Evolutionary conservation across 495 filamentous ascomycete species (phyloP), one percentile per base, ranked within the genome.

Genomic region (Platismatia glauca): DNA sequence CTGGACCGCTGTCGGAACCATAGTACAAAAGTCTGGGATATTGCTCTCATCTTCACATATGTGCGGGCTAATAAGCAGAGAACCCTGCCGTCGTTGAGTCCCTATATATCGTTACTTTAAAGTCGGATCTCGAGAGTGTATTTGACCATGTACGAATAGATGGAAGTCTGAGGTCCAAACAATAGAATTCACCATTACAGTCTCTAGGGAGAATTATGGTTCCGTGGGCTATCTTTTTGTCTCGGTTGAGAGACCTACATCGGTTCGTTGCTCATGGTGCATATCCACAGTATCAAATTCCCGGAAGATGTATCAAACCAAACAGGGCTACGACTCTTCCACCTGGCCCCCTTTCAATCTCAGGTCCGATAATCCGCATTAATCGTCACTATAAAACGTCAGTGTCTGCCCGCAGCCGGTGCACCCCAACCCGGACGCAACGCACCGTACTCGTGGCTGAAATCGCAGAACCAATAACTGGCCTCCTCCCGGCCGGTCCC

Each of bases 391-490:
- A 60, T 56, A 34, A 24, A 15, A 31, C 33, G 27, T 27, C 58
- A n/a, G 41, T 55, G 15, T 58, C 22, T 16, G 18, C 61, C 43
- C 52, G 44, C 33, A 57, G 57, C 58, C 55, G 71, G 55, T 69
- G 65, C 46, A 24, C 48, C n/a, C 16, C n/a, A 35, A 31, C 33
- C 6, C 5, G 22, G 4, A n/a, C 24, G 13, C 0, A n/a, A 67
- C 72, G 72, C 55, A 76, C 72, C 90, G 78, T 94, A 98, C 77
- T 97, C 94, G 73, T 97, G 94, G 75, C 91, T 96, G 75, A 96
- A 95, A 77, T 97, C 94, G 73, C 94, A 97, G 66, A 93, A 96
- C 88, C 90, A 97, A 74, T 91, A 91, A 13, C 85, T 84, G 13
- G 88, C 89, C 73, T 92, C 85, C 71, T 91, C 84, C 62, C 79